These are phyloP conservation scores for Sanguinoderma infundibulare DNA, from an alignment of 1,284 basidiomycete genomes.

Conservation along the genomic window DNA sequence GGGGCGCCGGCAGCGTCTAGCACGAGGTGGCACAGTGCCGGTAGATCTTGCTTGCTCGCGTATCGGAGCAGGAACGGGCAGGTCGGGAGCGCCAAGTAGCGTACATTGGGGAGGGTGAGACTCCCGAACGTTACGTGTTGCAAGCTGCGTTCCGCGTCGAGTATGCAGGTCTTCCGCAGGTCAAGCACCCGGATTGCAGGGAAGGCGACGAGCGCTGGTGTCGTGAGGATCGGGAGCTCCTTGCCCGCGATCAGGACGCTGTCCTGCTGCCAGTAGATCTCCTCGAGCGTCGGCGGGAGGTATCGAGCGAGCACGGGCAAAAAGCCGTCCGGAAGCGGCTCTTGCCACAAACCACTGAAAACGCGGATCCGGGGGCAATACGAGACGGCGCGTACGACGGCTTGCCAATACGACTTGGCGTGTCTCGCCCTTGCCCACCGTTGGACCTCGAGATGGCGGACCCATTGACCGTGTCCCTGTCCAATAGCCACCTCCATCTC, in stretches of 20 bases:
- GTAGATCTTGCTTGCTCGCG: slow-evolving; percentile 25
- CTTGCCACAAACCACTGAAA: slow-evolving; percentile 30
- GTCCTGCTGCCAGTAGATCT: slow-evolving; percentile 33
- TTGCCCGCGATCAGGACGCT: slow-evolving; percentile 22
- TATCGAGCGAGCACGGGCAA: slow-evolving; percentile 26
- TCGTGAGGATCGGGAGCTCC: slow-evolving; percentile 21
- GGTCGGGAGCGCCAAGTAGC: slow-evolving; percentile 25
- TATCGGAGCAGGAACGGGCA: slow-evolving; percentile 27
- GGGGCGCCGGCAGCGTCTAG: slow-evolving; percentile 25
- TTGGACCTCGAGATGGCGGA: slow-evolving; percentile 31
- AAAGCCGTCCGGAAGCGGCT: slow-evolving; percentile 23
- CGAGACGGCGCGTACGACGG: slow-evolving; percentile 23
- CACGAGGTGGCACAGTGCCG: slow-evolving; percentile 24
- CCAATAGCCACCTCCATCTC: background rate
- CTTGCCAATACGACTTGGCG: slow-evolving; percentile 23
- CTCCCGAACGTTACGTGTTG: slow-evolving; percentile 15
- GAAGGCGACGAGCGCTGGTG: slow-evolving; percentile 20
- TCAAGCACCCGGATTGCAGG: slow-evolving; percentile 27
- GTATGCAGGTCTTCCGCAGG: slow-evolving; percentile 28
- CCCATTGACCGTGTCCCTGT: slow-evolving; percentile 28
- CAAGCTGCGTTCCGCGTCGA: slow-evolving; percentile 24
- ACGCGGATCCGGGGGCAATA: slow-evolving; percentile 26
- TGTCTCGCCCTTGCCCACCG: slow-evolving; percentile 23
- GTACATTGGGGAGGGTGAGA: slow-evolving; percentile 24
- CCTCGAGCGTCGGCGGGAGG: slow-evolving; percentile 26